These are phyloP conservation scores for Vigna radiata DNA, from an alignment of 306 rosid genomes.

Conservation along the genomic window DNA sequence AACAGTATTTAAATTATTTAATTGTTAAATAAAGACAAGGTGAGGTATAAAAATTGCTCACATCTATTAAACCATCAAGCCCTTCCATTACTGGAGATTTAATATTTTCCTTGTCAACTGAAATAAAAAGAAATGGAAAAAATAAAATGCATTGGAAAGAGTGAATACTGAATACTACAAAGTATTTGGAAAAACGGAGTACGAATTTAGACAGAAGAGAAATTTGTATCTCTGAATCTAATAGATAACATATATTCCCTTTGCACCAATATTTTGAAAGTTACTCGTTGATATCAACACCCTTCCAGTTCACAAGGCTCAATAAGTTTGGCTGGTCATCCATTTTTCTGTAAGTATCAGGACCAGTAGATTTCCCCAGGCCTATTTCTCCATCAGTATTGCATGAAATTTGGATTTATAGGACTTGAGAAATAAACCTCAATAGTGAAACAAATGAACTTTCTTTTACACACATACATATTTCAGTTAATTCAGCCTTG, in stretches of 20 bases:
- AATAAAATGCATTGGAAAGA: conserved; percentile 23
- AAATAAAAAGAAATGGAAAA: conserved; percentile 38
- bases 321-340: conserved; percentile 7
- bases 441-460: conserved; percentile 4
- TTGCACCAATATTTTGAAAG: conserved; percentile 2
- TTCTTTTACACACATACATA: not conserved
- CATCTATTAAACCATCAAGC: conserved; percentile 63
- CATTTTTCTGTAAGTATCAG: conserved; percentile 17
- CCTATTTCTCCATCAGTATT: conserved; percentile 8
- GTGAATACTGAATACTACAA: conserved; percentile 11
- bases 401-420: not conserved
- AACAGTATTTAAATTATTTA: conserved; percentile 9
- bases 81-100: conserved; percentile 78
- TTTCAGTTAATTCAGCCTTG: not conserved
- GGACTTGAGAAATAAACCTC: conserved; percentile 14
- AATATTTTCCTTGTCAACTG: conserved; percentile 71
- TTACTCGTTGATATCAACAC: conserved; percentile 1
- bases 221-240: conserved; percentile 15
- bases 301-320: conserved; percentile 4
- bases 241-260: conserved; percentile 8
- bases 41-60: conserved; percentile 51
- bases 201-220: not conserved
- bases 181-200: conserved; percentile 8
- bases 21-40: conserved; percentile 32
- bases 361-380: not conserved